Percentiles rank a stretch among this genome's conserved stretches.
These are phyloP conservation scores for Sporothrix pallida DNA, from an alignment of 2,329 filamentous ascomycete genomes.

Conservation along the genomic window DNA sequence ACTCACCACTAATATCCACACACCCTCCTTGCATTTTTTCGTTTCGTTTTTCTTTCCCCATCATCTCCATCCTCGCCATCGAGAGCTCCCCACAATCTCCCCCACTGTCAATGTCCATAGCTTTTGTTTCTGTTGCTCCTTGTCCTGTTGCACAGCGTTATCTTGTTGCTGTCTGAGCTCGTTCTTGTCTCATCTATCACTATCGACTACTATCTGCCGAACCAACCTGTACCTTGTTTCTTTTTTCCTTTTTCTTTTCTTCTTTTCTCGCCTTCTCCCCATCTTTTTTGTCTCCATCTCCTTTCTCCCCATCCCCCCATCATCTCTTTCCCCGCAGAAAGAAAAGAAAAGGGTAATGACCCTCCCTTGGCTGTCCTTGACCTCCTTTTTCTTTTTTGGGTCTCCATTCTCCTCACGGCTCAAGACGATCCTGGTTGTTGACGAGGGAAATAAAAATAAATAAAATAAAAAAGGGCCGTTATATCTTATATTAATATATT, in stretches of 20 bases:
- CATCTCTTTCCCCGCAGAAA: slow-evolving; percentile 9
- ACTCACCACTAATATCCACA: too few relatives aligned
- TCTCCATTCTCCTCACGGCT: neutral
- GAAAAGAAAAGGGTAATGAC: too few relatives aligned
- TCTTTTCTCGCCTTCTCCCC: too few relatives aligned
- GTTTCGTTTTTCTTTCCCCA: neutral
- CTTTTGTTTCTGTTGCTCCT: neutral
- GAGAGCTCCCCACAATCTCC: neutral
- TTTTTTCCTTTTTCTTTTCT: too few relatives aligned
- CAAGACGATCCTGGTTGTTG: neutral
- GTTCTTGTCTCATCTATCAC: neutral
- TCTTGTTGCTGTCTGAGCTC: neutral
- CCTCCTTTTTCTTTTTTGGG: neutral
- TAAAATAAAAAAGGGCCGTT: neutral
- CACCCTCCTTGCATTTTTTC: too few relatives aligned
- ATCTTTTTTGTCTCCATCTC: neutral
- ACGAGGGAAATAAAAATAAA: neutral
- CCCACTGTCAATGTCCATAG: neutral
- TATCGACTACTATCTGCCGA: slow-evolving; percentile 9
- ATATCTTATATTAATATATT: slow-evolving; percentile 7
- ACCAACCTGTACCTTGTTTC: slow-evolving; percentile 14
- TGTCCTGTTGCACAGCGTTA: neutral
- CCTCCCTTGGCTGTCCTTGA: too few relatives aligned
- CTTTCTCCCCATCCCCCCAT: neutral
- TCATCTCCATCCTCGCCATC: neutral